Evolutionary conservation across 2,329 filamentous ascomycete genomes (phyloP).

Genomic region (Diaporthe citrichinensis): DNA sequence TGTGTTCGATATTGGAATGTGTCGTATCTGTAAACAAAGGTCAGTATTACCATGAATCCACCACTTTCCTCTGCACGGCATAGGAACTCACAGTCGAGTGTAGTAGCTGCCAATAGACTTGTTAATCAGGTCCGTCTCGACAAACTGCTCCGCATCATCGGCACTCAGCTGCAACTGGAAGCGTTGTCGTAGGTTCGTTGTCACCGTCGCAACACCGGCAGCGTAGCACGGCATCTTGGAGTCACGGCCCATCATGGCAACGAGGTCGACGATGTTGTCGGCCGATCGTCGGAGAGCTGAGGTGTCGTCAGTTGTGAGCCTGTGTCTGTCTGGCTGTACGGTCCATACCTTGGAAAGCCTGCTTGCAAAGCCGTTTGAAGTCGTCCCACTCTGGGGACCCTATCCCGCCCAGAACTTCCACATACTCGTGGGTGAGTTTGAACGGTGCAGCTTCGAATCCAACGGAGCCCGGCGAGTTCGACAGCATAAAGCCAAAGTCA

Average conservation of each 20-base stretch:
- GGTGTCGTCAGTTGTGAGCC: constrained; percentile 42
- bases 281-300: constrained; percentile 81
- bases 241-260: constrained; percentile 86
- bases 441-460: constrained; percentile 90
- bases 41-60: constrained; percentile 23
- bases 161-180: constrained; percentile 88
- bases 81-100: constrained; percentile 78
- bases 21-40: constrained; percentile 72
- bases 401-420: constrained; percentile 84
- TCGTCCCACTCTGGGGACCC: constrained; percentile 79
- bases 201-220: constrained; percentile 79
- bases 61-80: too few relatives aligned
- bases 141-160: constrained; percentile 85
- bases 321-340: neutral
- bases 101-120: constrained; percentile 92
- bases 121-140: constrained; percentile 82
- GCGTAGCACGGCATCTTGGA: constrained; percentile 89
- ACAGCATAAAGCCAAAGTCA: constrained; percentile 92
- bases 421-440: constrained; percentile 86
- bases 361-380: constrained; percentile 85
- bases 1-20: constrained; percentile 91
- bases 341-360: constrained; percentile 81
- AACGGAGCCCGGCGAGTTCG: constrained; percentile 86
- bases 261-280: constrained; percentile 84
- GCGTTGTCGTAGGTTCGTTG: constrained; percentile 77